Base-by-base conservation (phyloP, 1,139 yeast genomes). In the Sugiyamaella sp. region DNA sequence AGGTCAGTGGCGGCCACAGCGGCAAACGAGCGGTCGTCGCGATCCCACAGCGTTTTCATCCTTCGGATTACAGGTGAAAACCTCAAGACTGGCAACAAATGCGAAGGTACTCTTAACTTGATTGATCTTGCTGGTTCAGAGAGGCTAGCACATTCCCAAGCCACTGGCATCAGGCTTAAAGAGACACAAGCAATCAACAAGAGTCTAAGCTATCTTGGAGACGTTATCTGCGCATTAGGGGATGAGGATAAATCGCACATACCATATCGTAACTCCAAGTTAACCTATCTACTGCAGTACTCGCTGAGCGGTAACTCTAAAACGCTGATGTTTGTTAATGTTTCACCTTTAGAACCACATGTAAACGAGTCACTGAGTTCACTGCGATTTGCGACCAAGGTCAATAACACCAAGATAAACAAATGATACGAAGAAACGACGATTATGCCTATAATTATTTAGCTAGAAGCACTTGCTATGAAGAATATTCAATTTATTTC, bases 111-210 rank as follows among this genome's bases (percentile, higher is more conserved):
- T 1, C 73, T 89, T 54, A 89, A 88, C 63, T 71, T 89, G 47
- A 82, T 89, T 45, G 97, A 89, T 69, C 74, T 89, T 57, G 97
- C 97, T 0, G 97, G 97, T 6, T 85, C 95, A 0, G 99, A 93
- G 71, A 76, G 98, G 54, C 74, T 91, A n/a, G 70, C 84, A 12
- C 79, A 80, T 20, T 65, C 69, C 3, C 88, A 85, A 63, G 95
- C 82, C 0, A 80, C 80, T 2, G 97, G 97, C 0, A 89, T 86
- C 10, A 72, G 98, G 45, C 72, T 93, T 22, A 81, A 81, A 60
- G 99, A 93, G 69, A 91, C 99, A 0, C 95, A 87, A 65, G 82
- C 91, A 3, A 93, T 93, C 57, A 93, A 93, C 70, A 88, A 85
- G 69, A 89, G 97, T 9, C 75, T 93, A 51, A 88, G 97, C 58